These are phyloP conservation scores for Acanthamoeba triangularis DNA, from an alignment of 208 protist genomes.

Conservation along the genomic window DNA sequence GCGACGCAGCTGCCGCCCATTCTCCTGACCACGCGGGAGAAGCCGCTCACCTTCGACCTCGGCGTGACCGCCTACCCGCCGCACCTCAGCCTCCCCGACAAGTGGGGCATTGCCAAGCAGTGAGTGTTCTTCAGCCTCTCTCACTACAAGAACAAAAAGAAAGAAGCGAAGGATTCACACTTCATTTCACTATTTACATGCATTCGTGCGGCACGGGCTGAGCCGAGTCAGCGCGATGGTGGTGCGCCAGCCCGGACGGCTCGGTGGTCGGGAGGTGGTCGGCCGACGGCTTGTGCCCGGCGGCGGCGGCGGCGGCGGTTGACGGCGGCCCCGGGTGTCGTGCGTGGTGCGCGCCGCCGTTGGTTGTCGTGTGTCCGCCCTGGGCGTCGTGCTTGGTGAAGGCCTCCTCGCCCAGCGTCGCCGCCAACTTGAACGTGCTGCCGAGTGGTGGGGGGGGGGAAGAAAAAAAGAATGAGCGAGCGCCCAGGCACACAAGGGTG, in stretches of 20 bases:
- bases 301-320: too few relatives aligned
- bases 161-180: too few relatives aligned
- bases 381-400: constrained; percentile 22
- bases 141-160: too few relatives aligned
- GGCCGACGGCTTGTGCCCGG: too few relatives aligned
- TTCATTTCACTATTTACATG: not conserved
- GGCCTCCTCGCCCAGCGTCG: not conserved
- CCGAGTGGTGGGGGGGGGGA: not conserved
- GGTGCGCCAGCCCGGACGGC: too few relatives aligned
- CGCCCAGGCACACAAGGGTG: not conserved
- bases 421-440: constrained; percentile 56
- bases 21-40: not conserved
- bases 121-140: not conserved
- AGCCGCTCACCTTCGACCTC: constrained; percentile 39
- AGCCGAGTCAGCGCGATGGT: not conserved
- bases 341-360: not conserved
- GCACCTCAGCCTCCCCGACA: constrained; percentile 21
- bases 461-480: not conserved
- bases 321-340: not conserved
- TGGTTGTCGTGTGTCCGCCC: not conserved
- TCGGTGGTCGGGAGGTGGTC: too few relatives aligned
- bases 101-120: not conserved
- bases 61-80: constrained; percentile 6
- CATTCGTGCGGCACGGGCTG: not conserved
- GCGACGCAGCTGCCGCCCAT: not conserved